Evolutionary conservation across 768 basidiomycete species (phyloP).

Genomic region (Neoboletus brunneissimus): DNA sequence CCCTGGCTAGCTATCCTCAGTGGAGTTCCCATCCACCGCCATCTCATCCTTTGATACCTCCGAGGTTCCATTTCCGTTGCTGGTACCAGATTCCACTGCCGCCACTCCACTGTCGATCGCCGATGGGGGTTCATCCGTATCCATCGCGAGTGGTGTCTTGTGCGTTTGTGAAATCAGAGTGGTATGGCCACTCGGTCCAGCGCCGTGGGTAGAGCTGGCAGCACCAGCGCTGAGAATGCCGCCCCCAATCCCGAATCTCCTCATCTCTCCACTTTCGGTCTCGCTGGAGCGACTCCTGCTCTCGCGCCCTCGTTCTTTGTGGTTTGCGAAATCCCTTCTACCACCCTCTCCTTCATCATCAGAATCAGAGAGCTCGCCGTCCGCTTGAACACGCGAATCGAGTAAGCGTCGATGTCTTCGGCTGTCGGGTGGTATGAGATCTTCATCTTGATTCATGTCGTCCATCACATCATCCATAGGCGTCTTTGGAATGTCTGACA

Average conservation of each 20-base stretch:
- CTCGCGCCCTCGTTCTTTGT: slow-evolving; percentile 49
- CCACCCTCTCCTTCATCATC: slow-evolving; percentile 96
- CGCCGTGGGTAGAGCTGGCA: slow-evolving; percentile 58
- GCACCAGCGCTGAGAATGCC: slow-evolving; percentile 69
- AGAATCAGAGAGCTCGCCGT: slow-evolving; percentile 92
- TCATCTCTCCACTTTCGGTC: slow-evolving; percentile 41
- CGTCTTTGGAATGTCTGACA: slow-evolving; percentile 74
- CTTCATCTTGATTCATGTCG: slow-evolving; percentile 79
- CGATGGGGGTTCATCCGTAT: slow-evolving; percentile 31
- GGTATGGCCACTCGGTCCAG: slow-evolving; percentile 70
- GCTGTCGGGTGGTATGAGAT: slow-evolving; percentile 71
- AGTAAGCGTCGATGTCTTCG: slow-evolving; percentile 74
- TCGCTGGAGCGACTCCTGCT: slow-evolving; percentile 43
- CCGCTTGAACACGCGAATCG: slow-evolving; percentile 78
- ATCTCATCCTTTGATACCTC: slow-evolving; percentile 26
- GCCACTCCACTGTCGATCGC: slow-evolving; percentile 18
- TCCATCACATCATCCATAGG: slow-evolving; percentile 85
- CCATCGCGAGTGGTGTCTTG: slow-evolving; percentile 31
- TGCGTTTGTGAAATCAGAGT: slow-evolving; percentile 37
- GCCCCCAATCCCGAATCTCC: slow-evolving; percentile 63
- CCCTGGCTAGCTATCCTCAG: slow-evolving; percentile 7
- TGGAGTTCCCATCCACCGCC: slow-evolving; percentile 22
- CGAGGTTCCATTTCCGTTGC: slow-evolving; percentile 12
- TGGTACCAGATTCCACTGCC: slow-evolving; percentile 12
- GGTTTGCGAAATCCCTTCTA: slow-evolving; percentile 62